Evolutionary conservation across 345 rosid genomes (phyloP).

Genomic region (Psidium guajava): DNA sequence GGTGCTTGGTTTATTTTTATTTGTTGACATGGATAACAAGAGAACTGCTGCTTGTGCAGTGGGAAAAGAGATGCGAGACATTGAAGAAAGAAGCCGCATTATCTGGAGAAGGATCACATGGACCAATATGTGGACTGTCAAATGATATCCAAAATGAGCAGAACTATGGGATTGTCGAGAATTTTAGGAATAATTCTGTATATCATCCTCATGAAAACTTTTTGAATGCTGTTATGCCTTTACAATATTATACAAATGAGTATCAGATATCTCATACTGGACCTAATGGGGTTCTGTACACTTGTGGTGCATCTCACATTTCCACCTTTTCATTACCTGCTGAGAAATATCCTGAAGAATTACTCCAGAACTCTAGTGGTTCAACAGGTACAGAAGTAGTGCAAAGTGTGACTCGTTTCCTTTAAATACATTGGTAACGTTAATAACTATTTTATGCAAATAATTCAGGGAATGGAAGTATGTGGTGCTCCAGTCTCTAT

Average conservation of each 20-base stretch:
- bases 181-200: slow-evolving; percentile 31
- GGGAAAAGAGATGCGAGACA: slow-evolving; percentile 52
- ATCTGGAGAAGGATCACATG: slow-evolving; percentile 19
- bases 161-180: slow-evolving; percentile 31
- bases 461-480: neutral
- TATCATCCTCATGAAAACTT: slow-evolving; percentile 20
- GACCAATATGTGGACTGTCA: slow-evolving; percentile 19
- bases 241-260: slow-evolving; percentile 73
- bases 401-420: neutral
- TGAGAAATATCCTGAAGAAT: neutral
- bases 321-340: slow-evolving; percentile 3
- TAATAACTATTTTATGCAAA: neutral
- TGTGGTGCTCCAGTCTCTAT: neutral
- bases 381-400: neutral
- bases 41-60: slow-evolving; percentile 27
- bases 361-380: neutral
- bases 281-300: slow-evolving; percentile 21
- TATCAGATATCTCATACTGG: slow-evolving; percentile 61
- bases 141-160: slow-evolving; percentile 75
- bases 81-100: slow-evolving; percentile 32
- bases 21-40: neutral
- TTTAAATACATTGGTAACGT: neutral
- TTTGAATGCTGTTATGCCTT: slow-evolving; percentile 79
- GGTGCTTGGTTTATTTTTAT: neutral
- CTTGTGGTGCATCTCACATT: slow-evolving; percentile 15